Percentiles rank a stretch among this genome's conserved stretches.
These are phyloP conservation scores for Pachysolen tannophilus DNA, from an alignment of 805 yeast genomes.

Conservation along the genomic window DNA sequence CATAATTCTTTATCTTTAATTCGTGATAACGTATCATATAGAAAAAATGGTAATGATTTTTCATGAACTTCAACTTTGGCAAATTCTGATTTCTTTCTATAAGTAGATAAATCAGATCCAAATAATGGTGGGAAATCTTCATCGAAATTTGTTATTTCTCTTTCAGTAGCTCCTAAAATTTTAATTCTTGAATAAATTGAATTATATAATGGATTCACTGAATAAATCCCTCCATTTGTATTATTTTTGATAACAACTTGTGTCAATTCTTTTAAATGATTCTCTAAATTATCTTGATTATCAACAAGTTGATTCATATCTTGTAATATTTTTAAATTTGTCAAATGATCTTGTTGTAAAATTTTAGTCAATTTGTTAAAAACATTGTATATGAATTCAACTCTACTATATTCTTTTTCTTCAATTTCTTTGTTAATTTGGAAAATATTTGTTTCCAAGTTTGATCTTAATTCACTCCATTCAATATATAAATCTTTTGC, in stretches of 20 bases:
- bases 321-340: neutral
- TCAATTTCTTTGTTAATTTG: conserved; percentile 3
- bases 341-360: neutral
- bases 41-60: conserved; percentile 1
- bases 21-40: neutral
- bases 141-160: too few species aligned
- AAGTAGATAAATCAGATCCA: conserved; percentile 6
- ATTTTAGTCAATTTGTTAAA: conserved; percentile 1
- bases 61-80: neutral
- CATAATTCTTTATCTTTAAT: neutral
- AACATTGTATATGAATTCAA: neutral
- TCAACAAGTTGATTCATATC: neutral
- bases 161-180: too few species aligned
- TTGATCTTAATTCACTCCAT: neutral
- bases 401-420: conserved; percentile 2
- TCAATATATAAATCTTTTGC: neutral
- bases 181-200: neutral
- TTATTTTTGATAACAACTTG: neutral
- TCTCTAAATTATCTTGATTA: neutral
- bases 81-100: neutral
- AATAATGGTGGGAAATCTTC: neutral
- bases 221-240: neutral
- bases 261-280: neutral
- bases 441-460: neutral
- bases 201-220: conserved; percentile 1